Conservation (phyloP, 2,329 filamentous ascomycete species). For the Colletotrichum theobromicola region DNA sequence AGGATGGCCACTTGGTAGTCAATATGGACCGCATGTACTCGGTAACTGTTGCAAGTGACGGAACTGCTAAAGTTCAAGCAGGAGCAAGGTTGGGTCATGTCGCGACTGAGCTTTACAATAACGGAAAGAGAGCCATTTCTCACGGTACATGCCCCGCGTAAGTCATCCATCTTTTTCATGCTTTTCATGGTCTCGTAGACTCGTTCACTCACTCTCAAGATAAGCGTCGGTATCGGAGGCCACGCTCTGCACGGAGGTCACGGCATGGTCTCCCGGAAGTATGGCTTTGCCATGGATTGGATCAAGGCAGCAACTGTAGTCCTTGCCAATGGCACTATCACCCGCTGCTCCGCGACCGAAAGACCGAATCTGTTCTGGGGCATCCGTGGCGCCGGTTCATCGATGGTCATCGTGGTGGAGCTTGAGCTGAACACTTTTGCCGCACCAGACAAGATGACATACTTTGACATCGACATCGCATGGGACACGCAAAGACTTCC, state of each 20-base stretch:
- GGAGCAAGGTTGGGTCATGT: constrained; percentile 57
- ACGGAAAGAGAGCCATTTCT: constrained; percentile 45
- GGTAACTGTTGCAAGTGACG: constrained; percentile 42
- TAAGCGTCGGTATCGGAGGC: constrained; percentile 43
- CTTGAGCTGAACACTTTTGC: constrained; percentile 44
- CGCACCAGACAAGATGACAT: constrained; percentile 34
- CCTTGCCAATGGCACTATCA: constrained; percentile 38
- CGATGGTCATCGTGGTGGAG: constrained; percentile 44
- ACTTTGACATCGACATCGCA: constrained; percentile 22
- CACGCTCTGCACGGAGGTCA: constrained; percentile 49
- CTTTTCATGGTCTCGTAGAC: fast-evolving
- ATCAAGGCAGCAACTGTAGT: constrained; percentile 39
- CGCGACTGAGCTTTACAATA: constrained; percentile 41
- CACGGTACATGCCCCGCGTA: constrained; percentile 59
- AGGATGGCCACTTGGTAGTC: constrained; percentile 52
- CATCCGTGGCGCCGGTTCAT: constrained; percentile 44
- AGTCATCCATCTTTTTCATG: constrained; percentile 6
- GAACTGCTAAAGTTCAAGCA: constrained; percentile 48
- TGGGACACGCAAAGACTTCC: neutral
- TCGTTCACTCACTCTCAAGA: neutral
- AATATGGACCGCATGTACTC: constrained; percentile 51
- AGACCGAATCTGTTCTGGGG: constrained; percentile 48
- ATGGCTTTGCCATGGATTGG: constrained; percentile 37
- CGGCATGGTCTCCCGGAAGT: constrained; percentile 27
- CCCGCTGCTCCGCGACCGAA: constrained; percentile 34